Evolutionary conservation across 768 basidiomycete species (phyloP).

Genomic region (Pleurotus sapidus): DNA sequence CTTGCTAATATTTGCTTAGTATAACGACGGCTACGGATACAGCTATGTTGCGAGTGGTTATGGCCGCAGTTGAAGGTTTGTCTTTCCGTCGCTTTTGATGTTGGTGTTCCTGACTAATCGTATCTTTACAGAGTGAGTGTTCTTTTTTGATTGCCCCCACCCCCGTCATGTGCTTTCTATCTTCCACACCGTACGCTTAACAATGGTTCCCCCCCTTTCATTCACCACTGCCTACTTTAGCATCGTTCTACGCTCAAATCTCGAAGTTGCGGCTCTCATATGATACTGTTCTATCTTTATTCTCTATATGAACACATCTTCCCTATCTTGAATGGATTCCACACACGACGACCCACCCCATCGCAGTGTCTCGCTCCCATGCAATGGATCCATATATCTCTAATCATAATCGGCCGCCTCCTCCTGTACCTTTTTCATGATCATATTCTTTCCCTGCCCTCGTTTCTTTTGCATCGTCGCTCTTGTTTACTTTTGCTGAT

Average conservation of each 20-base stretch:
- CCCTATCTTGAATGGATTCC: neutral
- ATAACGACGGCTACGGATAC: conserved; percentile 92
- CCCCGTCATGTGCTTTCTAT: conserved; percentile 13
- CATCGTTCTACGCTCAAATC: conserved; percentile 66
- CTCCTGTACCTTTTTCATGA: neutral
- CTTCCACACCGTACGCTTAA: conserved; percentile 28
- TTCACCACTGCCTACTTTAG: conserved; percentile 32
- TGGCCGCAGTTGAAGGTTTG: conserved; percentile 94
- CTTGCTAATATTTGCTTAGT: conserved; percentile 34
- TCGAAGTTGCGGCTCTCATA: conserved; percentile 65
- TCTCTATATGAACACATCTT: neutral
- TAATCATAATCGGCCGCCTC: conserved; percentile 5
- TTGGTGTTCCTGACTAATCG: conserved; percentile 14
- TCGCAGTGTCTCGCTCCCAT: neutral
- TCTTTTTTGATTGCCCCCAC: conserved; percentile 19
- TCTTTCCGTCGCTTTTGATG: conserved; percentile 10
- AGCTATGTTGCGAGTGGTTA: conserved; percentile 82
- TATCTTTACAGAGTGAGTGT: conserved; percentile 61
- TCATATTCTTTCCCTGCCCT: neutral
- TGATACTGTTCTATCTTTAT: conserved; percentile 26
- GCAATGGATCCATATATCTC: neutral
- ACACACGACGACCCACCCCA: conserved; percentile 3
- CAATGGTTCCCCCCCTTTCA: conserved; percentile 18
- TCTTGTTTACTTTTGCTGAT: conserved; percentile 12
- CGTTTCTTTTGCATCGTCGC: conserved; percentile 2